Evolutionary conservation across 1,139 yeast species (phyloP), one percentile per base, ranked within the genome.

Genomic region (Lodderomyces metapsilosis): DNA sequence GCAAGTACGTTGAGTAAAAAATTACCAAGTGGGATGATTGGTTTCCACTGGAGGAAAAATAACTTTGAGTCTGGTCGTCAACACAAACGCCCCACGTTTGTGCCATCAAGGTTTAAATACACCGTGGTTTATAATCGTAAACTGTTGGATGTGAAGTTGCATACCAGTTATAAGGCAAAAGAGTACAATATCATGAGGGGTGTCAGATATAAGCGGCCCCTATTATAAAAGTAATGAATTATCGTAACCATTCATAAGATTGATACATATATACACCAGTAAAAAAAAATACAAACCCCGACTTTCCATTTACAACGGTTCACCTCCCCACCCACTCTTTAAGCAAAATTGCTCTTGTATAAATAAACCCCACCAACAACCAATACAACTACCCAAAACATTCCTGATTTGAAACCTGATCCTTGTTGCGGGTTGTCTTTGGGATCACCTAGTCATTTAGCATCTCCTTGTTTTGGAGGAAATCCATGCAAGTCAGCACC

Each of bases 381-480:
- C 18, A 28, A 28, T 4, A 15, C 18, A 15, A 28, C 3, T 4
- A 5, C 18, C 32, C 15, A 25, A 25, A 25, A 10, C 18, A 28
- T 8, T 18, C 13, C 5, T 9, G 18, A 10, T 6, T 15, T 15
- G 18, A 28, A 9, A 8, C 32, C 32, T 10, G 32, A 28, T 4
- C 32, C 18, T 10, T 8, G n/a, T 28, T 37, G 40, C n/a, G 40
- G 40, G 17, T 37, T 20, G 10, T 13, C 18, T 13, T 30, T 20
- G 16, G 40, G 31, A 20, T 30, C 36, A 12, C 40, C 40, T 37
- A 37, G 40, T 37, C 40, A 37, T 37, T 37, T 37, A 10, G 40
- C 56, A 39, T 51, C 51, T 24, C 57, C 57, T 23, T 38, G 44
- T 40, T 52, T 51, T 36, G 57, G 57, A 15, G 57, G 57, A 38